Conservation (phyloP, 2,329 filamentous ascomycete species). For the Dichotomopilus funicola region DNA sequence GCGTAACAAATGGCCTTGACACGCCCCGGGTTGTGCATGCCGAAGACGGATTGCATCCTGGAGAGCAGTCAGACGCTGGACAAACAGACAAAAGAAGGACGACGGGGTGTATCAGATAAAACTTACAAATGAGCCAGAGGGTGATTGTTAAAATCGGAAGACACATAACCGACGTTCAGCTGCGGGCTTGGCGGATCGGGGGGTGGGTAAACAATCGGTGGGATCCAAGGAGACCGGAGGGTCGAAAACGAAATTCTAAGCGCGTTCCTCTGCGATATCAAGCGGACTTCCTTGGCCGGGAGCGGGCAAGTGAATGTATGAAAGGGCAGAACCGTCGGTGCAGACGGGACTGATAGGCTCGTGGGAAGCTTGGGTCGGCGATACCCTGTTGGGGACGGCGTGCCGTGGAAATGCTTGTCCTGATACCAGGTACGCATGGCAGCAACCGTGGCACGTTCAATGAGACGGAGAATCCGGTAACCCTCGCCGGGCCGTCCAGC, state of each 20-base stretch:
- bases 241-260: conserved; percentile 89
- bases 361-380: conserved; percentile 65
- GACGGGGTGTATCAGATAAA: neutral
- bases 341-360: conserved; percentile 70
- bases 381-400: conserved; percentile 56
- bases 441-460: conserved; percentile 76
- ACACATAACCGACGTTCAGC: conserved; percentile 92
- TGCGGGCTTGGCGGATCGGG: conserved; percentile 74
- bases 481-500: conserved; percentile 78
- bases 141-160: conserved; percentile 98
- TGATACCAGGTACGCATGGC: conserved; percentile 83
- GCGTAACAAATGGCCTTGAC: conserved; percentile 92
- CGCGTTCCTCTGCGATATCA: conserved; percentile 92
- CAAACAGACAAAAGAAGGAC: neutral
- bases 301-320: conserved; percentile 96
- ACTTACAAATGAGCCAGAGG: conserved; percentile 79
- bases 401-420: conserved; percentile 63
- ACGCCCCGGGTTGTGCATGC: conserved; percentile 67
- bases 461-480: conserved; percentile 70
- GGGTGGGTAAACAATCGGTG: conserved; percentile 72
- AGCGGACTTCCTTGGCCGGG: conserved; percentile 81
- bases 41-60: conserved; percentile 96
- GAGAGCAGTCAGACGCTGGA: neutral
- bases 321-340: conserved; percentile 91
- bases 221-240: conserved; percentile 79